Percentiles rank a stretch among this genome's conserved stretches.
These are phyloP conservation scores for Gynochthodes officinalis DNA, from an alignment of 257 asterid genomes.

Conservation along the genomic window DNA sequence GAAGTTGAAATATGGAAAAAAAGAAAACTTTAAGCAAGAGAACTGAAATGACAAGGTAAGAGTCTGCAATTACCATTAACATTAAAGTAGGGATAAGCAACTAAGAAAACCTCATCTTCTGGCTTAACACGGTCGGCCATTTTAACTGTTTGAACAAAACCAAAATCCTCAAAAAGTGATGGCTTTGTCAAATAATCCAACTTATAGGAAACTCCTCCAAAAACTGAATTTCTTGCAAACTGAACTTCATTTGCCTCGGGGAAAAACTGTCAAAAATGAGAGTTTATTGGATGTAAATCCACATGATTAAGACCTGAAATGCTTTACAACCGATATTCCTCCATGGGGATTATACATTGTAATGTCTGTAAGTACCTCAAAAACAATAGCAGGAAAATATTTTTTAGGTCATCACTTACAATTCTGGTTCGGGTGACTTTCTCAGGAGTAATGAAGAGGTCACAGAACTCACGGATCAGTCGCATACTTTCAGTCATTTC, in stretches of 20 bases:
- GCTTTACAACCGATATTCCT: background rate
- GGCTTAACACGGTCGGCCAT: conserved; percentile 82
- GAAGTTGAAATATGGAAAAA: background rate
- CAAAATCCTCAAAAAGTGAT: conserved; percentile 84
- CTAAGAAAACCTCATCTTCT: conserved; percentile 77
- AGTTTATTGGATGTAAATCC: conserved; percentile 6
- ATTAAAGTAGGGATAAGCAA: conserved; percentile 89
- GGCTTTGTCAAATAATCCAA: conserved; percentile 90
- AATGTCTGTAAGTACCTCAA: background rate
- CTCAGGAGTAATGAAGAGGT: conserved; percentile 57
- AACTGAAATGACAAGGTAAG: conserved; percentile 4
- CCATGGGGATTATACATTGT: background rate
- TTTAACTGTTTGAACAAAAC: conserved; percentile 63
- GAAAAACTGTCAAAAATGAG: conserved; percentile 51
- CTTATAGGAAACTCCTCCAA: conserved; percentile 71
- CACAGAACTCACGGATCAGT: conserved; percentile 77
- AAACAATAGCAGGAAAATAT: background rate
- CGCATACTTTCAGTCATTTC: conserved; percentile 95
- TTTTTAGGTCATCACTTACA: conserved; percentile 35
- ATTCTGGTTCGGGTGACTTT: conserved; percentile 72
- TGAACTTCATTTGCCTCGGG: conserved; percentile 93
- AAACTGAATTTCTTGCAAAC: conserved; percentile 69
- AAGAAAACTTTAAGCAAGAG: background rate
- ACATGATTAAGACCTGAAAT: conserved; percentile 1
- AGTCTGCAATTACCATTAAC: conserved; percentile 56